A percentile compares a stretch with the other conserved stretches of the same genome.
Evolutionary conservation across 208 protist species (phyloP).

Genomic region (Trypanosoma melophagium): DNA sequence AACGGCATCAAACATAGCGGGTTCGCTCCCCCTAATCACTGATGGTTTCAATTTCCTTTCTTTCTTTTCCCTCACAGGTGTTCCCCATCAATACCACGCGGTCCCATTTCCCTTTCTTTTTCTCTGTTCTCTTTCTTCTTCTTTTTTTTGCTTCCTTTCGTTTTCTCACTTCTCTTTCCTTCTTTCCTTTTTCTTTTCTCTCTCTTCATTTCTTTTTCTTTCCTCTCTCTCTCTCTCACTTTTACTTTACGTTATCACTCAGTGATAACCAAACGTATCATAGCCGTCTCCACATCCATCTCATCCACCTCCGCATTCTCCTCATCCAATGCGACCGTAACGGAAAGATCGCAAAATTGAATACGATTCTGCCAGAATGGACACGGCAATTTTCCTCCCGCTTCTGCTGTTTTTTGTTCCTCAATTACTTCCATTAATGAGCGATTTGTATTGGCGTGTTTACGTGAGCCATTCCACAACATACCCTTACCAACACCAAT

Average conservation of each 20-base stretch:
- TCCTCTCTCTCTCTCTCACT: not conserved
- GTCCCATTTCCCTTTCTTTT: not conserved
- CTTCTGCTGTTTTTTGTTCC: conserved; percentile 68
- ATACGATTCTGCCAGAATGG: conserved; percentile 82
- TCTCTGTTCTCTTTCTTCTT: conserved; percentile 22
- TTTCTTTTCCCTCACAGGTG: no score
- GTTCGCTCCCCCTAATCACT: no score
- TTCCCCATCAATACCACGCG: no score
- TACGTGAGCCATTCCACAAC: conserved; percentile 77
- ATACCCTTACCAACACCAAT: conserved; percentile 83
- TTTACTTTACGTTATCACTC: conserved; percentile 4
- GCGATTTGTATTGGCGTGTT: conserved; percentile 72
- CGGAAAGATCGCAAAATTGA: conserved; percentile 76
- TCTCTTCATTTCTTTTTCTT: not conserved
- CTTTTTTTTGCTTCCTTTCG: conserved; percentile 6
- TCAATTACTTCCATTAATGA: conserved; percentile 84
- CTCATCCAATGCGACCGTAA: conserved; percentile 69
- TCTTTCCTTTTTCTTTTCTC: not conserved
- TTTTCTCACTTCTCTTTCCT: not conserved
- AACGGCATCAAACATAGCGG: no score
- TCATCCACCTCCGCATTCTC: conserved; percentile 79
- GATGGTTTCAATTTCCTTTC: no score
- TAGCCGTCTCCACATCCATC: conserved; percentile 81
- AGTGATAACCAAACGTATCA: conserved; percentile 57
- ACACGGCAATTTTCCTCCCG: conserved; percentile 35